Percentiles rank a stretch among this genome's conserved stretches.
phyloP scores from a whole-genome alignment of 2,329 filamentous ascomycete genomes.

The Pseudocercospora pini-densiflorae region DNA sequence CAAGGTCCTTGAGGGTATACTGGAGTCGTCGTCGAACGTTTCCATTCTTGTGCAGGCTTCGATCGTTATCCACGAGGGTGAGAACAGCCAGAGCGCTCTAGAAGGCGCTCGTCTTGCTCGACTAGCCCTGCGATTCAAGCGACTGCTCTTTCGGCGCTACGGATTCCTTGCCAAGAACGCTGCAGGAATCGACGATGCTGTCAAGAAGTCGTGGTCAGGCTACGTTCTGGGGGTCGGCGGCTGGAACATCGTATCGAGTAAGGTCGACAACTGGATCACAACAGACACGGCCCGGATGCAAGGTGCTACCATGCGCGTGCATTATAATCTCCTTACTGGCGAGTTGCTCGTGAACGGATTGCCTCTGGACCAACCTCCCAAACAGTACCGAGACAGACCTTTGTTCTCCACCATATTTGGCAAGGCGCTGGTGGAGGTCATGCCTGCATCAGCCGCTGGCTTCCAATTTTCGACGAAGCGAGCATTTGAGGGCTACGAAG shows the following conservation, averaged over 20 bases:
- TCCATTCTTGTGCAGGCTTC: slow-evolving; percentile 29
- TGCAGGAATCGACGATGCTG: slow-evolving; percentile 24
- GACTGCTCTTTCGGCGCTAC: slow-evolving; percentile 28
- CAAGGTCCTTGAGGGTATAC: slow-evolving; percentile 21
- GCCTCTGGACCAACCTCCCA: slow-evolving; percentile 58
- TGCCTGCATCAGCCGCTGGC: slow-evolving; percentile 56
- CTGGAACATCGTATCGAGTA: slow-evolving; percentile 14
- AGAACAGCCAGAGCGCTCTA: neutral
- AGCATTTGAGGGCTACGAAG: slow-evolving; percentile 29
- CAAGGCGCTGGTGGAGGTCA: slow-evolving; percentile 55
- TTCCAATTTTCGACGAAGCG: slow-evolving; percentile 58
- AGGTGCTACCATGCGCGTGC: slow-evolving; percentile 39
- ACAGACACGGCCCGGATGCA: slow-evolving; percentile 29
- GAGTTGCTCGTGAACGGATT: slow-evolving; percentile 56
- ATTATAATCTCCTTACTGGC: slow-evolving; percentile 54
- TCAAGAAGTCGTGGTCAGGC: slow-evolving; percentile 49
- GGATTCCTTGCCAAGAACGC: slow-evolving; percentile 12
- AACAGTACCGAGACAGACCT: slow-evolving; percentile 51
- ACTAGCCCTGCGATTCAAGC: slow-evolving; percentile 14
- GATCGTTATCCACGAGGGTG: slow-evolving; percentile 30
- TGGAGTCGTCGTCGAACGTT: slow-evolving; percentile 20
- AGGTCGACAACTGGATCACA: slow-evolving; percentile 33
- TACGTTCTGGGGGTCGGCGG: slow-evolving; percentile 25
- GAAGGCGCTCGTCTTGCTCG: neutral
- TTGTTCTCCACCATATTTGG: slow-evolving; percentile 60